Evolutionary conservation across 75 land plant species (phyloP).

Genomic region (Pseudotsuga menziesii): DNA sequence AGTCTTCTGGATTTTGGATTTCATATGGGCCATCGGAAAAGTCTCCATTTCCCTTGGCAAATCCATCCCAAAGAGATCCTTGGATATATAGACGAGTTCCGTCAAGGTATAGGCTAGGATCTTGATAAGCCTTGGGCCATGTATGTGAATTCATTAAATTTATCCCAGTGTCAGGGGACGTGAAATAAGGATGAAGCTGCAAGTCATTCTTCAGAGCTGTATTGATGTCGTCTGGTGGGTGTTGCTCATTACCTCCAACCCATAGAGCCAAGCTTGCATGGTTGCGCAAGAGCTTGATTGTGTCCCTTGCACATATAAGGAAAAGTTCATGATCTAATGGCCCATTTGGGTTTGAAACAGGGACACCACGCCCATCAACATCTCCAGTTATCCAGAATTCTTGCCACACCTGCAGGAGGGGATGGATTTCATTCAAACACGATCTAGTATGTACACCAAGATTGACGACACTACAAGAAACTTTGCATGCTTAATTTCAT

Average conservation of each 20-base stretch:
- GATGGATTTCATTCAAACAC: background rate
- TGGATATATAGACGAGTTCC: constrained; percentile 81
- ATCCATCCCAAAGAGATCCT: constrained; percentile 98
- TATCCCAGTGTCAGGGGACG: background rate
- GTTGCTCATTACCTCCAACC: constrained; percentile 99
- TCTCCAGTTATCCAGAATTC: constrained; percentile 99
- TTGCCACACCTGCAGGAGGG: constrained; percentile 86
- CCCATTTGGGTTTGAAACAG: constrained; percentile 84
- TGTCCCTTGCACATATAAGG: constrained; percentile 84
- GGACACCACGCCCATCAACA: constrained; percentile 84
- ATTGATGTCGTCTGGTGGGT: constrained; percentile 84
- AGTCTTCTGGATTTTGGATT: constrained; percentile 80
- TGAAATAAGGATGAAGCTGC: constrained; percentile 57
- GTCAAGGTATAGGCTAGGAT: constrained; percentile 85
- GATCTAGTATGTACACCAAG: background rate
- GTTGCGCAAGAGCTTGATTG: constrained; percentile 85
- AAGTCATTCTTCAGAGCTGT: constrained; percentile 49
- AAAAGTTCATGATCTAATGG: constrained; percentile 91
- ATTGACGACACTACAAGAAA: constrained; percentile 1
- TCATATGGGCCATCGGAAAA: constrained; percentile 95
- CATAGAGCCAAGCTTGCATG: constrained; percentile 94
- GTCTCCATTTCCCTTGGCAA: constrained; percentile 86
- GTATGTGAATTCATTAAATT: background rate
- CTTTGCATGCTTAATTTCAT: background rate
- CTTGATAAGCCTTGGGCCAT: constrained; percentile 13